Evolutionary conservation across 2,329 filamentous ascomycete species (phyloP).

Genomic region (Ophiocordyceps camponoti-saundersi): DNA sequence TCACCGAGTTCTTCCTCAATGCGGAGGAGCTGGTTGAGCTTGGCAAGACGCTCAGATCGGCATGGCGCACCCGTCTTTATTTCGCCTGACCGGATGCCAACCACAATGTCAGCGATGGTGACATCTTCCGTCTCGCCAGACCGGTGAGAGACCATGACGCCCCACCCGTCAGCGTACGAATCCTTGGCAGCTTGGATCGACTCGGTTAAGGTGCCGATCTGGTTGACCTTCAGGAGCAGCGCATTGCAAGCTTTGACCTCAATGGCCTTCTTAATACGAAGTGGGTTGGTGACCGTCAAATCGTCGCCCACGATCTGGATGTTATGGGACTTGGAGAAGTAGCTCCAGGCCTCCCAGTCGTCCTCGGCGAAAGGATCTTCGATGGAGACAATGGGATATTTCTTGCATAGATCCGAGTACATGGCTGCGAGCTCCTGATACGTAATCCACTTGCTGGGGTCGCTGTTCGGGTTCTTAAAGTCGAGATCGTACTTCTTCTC

Average conservation of each 20-base stretch:
- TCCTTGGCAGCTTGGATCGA: constrained; percentile 99
- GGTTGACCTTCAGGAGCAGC: constrained; percentile 98
- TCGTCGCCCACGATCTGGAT: constrained; percentile 98
- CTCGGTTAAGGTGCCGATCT: constrained; percentile 97
- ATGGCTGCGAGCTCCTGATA: constrained; percentile 92
- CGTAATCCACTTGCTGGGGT: constrained; percentile 93
- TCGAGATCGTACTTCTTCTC: constrained; percentile 99
- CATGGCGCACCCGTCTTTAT: constrained; percentile 98
- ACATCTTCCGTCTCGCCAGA: constrained; percentile 99
- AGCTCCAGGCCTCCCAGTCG: constrained; percentile 99
- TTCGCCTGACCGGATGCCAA: constrained; percentile 90
- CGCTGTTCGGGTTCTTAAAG: constrained; percentile 99
- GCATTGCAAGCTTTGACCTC: constrained; percentile 98
- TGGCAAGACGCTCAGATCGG: constrained; percentile 94
- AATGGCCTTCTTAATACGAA: constrained; percentile 99
- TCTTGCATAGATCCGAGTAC: constrained; percentile 74
- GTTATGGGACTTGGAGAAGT: constrained; percentile 98
- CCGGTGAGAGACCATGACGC: constrained; percentile 98
- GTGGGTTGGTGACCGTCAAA: constrained; percentile 95
- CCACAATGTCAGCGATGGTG: constrained; percentile 94
- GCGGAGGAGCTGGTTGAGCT: constrained; percentile 99
- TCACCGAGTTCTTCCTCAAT: constrained; percentile 97
- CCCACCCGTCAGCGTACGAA: constrained; percentile 88
- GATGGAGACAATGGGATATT: constrained; percentile 97
- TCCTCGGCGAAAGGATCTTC: constrained; percentile 99